Evolutionary conservation across 768 basidiomycete species (phyloP).

Genomic region (Agaricus bisporus): DNA sequence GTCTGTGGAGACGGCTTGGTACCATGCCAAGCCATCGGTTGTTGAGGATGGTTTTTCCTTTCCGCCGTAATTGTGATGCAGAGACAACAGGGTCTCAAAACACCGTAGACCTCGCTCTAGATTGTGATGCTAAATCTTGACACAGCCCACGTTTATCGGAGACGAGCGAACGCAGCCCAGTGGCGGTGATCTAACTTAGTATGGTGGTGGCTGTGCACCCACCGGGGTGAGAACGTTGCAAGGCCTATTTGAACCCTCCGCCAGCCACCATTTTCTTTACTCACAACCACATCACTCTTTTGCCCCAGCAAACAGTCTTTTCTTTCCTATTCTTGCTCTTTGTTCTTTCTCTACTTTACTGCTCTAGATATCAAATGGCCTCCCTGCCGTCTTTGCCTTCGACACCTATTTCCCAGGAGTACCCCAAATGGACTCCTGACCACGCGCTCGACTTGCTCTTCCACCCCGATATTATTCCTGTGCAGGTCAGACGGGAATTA

Average conservation of each 20-base stretch:
- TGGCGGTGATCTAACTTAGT: no score
- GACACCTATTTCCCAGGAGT: slow-evolving; percentile 14
- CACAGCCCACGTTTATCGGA: no score
- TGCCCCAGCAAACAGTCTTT: neutral
- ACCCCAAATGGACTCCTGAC: slow-evolving; percentile 28
- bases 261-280: neutral
- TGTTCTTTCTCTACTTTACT: neutral
- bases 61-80: no score
- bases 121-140: no score
- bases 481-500: slow-evolving; percentile 51
- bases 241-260: slow-evolving; percentile 4
- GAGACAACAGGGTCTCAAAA: no score
- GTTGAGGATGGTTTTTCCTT: no score
- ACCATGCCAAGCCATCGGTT: no score
- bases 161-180: no score
- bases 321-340: neutral
- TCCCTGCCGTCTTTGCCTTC: neutral
- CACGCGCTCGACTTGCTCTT: slow-evolving; percentile 73
- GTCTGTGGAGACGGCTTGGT: no score
- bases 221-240: neutral
- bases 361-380: neutral
- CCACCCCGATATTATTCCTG: slow-evolving; percentile 62
- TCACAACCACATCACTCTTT: neutral
- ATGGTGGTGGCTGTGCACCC: neutral
- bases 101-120: no score